Conservation (phyloP, 139 green algal genomes). For the Desmodesmus armatus region DNA sequence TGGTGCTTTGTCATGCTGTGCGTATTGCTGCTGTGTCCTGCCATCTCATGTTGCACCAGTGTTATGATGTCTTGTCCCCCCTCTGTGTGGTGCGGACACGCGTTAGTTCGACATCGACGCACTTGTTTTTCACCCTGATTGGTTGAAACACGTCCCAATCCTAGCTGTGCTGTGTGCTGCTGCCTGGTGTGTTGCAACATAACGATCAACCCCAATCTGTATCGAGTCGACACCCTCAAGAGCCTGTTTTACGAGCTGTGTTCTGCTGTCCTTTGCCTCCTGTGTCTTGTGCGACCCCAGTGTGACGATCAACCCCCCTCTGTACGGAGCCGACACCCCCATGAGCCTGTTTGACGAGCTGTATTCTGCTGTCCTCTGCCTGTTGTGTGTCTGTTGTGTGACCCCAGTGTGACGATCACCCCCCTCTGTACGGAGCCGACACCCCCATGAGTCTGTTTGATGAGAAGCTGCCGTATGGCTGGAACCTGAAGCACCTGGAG, state of each 20-base stretch:
- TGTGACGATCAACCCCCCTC: constrained; percentile 69
- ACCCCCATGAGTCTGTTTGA: constrained; percentile 79
- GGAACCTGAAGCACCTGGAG: constrained; percentile 76
- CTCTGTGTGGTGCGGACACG: too few relatives aligned
- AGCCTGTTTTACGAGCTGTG: not conserved
- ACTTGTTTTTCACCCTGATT: too few relatives aligned
- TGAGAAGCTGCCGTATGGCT: constrained; percentile 72
- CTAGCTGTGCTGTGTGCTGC: too few relatives aligned
- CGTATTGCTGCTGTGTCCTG: too few relatives aligned
- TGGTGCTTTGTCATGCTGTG: too few relatives aligned
- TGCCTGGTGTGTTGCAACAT: too few relatives aligned
- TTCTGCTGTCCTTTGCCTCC: not conserved
- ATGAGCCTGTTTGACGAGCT: constrained; percentile 71
- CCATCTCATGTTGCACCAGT: too few relatives aligned
- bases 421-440: constrained; percentile 75
- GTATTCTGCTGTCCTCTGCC: not conserved
- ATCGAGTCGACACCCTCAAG: too few relatives aligned
- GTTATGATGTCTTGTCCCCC: too few relatives aligned
- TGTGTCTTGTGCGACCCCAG: not conserved
- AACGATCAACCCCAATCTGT: too few relatives aligned
- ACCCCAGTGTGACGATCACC: constrained; percentile 63
- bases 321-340: constrained; percentile 78
- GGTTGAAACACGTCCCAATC: too few relatives aligned
- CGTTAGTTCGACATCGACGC: too few relatives aligned
- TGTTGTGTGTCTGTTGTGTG: not conserved